Percentiles rank a stretch among this genome's conserved stretches.
These are phyloP conservation scores for Debaryomycetaceae sp. DNA, from an alignment of 1,139 yeast species.

Conservation along the genomic window DNA sequence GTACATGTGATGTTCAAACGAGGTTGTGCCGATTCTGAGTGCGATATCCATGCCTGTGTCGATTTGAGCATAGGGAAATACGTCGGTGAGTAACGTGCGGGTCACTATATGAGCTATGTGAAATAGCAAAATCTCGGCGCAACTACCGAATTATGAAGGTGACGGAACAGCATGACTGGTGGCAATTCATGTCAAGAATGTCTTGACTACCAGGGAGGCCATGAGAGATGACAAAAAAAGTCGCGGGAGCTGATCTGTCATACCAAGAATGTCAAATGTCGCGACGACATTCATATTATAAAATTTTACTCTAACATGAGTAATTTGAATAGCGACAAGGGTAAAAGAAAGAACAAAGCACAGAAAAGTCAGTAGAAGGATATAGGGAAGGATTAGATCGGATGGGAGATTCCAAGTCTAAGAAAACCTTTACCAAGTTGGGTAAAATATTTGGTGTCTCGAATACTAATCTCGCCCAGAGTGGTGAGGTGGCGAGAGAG, in stretches of 20 bases:
- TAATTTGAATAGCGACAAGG: background rate
- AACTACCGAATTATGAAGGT: background rate
- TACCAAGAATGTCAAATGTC: background rate
- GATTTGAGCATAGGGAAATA: too few species aligned
- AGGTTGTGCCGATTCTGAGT: too few species aligned
- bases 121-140: background rate
- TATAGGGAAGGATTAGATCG: background rate
- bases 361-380: constrained; percentile 1
- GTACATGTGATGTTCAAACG: too few species aligned
- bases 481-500: constrained; percentile 5
- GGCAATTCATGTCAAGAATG: background rate
- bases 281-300: background rate
- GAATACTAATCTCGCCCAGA: constrained; percentile 19
- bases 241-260: background rate
- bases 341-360: background rate
- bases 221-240: background rate
- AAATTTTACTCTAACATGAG: background rate
- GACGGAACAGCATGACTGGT: background rate
- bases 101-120: background rate
- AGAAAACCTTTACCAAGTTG: constrained; percentile 26
- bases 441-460: constrained; percentile 36
- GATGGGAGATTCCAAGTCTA: constrained; percentile 30
- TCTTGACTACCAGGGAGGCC: background rate
- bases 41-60: too few species aligned
- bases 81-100: background rate